Evolutionary conservation across 495 filamentous ascomycete genomes (phyloP).

Genomic region (Aspergillus avenaceus): DNA sequence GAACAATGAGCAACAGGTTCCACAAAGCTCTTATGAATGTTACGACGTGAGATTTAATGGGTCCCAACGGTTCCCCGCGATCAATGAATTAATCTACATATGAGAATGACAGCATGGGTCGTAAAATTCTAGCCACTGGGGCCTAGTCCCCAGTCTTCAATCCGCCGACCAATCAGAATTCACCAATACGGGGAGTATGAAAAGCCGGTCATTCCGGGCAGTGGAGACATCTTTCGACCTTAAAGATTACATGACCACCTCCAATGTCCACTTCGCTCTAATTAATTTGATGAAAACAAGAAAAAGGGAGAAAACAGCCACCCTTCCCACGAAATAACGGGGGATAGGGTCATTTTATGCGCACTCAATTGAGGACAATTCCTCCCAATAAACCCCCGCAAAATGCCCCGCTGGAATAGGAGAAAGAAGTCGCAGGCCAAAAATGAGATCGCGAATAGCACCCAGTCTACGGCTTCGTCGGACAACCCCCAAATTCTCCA

Average conservation of each 20-base stretch:
- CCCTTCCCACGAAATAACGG: too few relatives aligned
- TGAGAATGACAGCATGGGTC: not conserved
- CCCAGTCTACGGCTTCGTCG: not conserved
- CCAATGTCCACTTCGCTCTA: not conserved
- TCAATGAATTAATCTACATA: too few relatives aligned
- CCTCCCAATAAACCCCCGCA: not conserved
- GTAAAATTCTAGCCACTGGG: not conserved
- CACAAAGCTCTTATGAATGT: too few relatives aligned
- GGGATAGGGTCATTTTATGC: not conserved
- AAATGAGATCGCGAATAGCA: conserved; percentile 3
- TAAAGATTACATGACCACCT: not conserved
- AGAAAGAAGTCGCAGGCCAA: conserved; percentile 14
- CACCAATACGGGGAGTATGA: not conserved
- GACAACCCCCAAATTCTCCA: conserved; percentile 4
- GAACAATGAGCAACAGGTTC: too few relatives aligned
- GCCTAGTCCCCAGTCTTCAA: not conserved
- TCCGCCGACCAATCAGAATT: not conserved
- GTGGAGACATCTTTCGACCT: not conserved
- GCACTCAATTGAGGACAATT: not conserved
- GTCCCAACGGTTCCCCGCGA: too few relatives aligned
- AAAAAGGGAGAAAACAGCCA: too few relatives aligned
- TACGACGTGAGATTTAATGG: too few relatives aligned
- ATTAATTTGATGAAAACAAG: too few relatives aligned
- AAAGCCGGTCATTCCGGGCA: not conserved
- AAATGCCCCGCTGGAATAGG: conserved; percentile 27